These are phyloP conservation scores for Ligustrum vulgare DNA, from an alignment of 257 asterid species.

Conservation along the genomic window DNA sequence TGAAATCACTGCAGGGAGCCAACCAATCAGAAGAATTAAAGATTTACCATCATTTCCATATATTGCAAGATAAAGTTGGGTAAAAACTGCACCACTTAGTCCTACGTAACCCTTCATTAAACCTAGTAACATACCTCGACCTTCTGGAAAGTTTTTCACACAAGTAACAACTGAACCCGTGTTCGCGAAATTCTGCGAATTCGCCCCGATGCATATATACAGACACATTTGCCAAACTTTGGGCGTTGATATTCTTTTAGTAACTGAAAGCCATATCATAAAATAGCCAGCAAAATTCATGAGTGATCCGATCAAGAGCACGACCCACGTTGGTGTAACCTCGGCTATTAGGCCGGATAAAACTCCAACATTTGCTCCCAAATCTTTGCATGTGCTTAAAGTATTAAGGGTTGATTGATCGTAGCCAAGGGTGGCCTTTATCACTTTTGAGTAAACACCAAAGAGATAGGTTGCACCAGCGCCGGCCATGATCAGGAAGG, in stretches of 20 bases:
- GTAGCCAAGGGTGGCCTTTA: constrained; percentile 31
- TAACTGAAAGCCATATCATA: constrained; percentile 41
- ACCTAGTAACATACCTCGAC: constrained; percentile 39
- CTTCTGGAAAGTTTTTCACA: constrained; percentile 43
- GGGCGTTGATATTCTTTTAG: constrained; percentile 26
- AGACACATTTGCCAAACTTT: constrained; percentile 36
- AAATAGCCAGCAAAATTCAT: constrained; percentile 38
- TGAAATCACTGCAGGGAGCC: constrained; percentile 45
- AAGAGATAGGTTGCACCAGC: constrained; percentile 43
- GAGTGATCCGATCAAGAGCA: constrained; percentile 29
- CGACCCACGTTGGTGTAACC: constrained; percentile 38
- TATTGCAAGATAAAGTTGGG: constrained; percentile 36
- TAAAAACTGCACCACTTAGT: constrained; percentile 44
- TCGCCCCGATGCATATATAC: constrained; percentile 41
- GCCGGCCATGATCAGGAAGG: constrained; percentile 32
- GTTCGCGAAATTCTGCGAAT: constrained; percentile 41
- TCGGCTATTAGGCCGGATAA: constrained; percentile 39
- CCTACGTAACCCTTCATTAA: constrained; percentile 44
- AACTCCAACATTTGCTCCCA: constrained; percentile 38
- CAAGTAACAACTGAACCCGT: constrained; percentile 39
- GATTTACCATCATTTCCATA: constrained; percentile 41
- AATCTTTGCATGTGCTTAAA: constrained; percentile 32
- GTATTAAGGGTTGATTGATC: constrained; percentile 40
- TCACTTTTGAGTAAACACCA: constrained; percentile 37
- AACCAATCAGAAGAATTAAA: constrained; percentile 37